Evolutionary conservation across 257 asterid species (phyloP).

Genomic region (Buddleja alternifolia): DNA sequence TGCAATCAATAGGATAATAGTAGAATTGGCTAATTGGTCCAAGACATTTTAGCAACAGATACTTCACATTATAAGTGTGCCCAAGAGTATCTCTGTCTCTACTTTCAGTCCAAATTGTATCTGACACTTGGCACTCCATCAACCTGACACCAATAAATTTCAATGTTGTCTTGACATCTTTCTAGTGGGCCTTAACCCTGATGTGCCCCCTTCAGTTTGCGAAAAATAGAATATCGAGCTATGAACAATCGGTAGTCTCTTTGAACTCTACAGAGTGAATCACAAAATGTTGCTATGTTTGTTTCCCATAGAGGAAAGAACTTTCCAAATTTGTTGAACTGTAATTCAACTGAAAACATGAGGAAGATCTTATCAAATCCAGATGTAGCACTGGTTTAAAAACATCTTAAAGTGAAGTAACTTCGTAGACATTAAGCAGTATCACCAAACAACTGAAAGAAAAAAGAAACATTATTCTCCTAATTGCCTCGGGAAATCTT

Average conservation of each 20-base stretch:
- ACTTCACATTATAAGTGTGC: neutral
- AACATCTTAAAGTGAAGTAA: neutral
- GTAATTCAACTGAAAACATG: neutral
- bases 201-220: neutral
- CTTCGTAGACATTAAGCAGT: neutral
- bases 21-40: neutral
- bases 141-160: neutral
- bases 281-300: neutral
- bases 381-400: neutral
- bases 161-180: neutral
- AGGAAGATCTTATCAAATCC: neutral
- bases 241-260: neutral
- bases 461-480: neutral
- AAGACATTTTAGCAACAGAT: conserved; percentile 3
- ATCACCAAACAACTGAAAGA: neutral
- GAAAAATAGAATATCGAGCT: neutral
- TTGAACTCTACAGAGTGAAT: conserved; percentile 5
- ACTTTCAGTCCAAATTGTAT: neutral
- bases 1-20: conserved; percentile 10
- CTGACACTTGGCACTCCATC: neutral
- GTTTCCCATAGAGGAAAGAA: neutral
- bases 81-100: neutral
- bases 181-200: neutral
- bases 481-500: neutral
- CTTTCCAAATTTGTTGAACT: neutral